phyloP scores from a whole-genome alignment of 495 filamentous ascomycete genomes.

The Lichenothelia convexa region DNA sequence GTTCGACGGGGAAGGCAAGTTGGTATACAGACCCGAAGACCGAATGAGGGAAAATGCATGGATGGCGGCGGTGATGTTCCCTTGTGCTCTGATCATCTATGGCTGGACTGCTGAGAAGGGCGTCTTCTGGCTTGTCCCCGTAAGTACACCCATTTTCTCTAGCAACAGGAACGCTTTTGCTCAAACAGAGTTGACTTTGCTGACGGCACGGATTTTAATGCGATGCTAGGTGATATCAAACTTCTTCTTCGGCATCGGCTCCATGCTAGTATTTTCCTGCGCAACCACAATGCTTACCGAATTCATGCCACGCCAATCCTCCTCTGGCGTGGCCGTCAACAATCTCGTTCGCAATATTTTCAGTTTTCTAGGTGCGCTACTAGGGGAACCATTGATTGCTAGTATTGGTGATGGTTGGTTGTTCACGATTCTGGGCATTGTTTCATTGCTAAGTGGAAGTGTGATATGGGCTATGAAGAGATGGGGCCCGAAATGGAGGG shows the following conservation, averaged over 20 bases:
- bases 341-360: slow-evolving; percentile 78
- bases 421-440: slow-evolving; percentile 57
- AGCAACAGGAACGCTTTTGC: no score
- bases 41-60: slow-evolving; percentile 80
- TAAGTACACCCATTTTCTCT: slow-evolving; percentile 24
- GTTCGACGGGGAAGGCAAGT: slow-evolving; percentile 49
- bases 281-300: slow-evolving; percentile 34
- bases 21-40: slow-evolving; percentile 67
- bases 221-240: slow-evolving; percentile 47
- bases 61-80: slow-evolving; percentile 61
- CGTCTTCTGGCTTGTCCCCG: slow-evolving; percentile 41
- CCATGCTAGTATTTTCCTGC: slow-evolving; percentile 65
- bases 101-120: slow-evolving; percentile 44
- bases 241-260: slow-evolving; percentile 74
- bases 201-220: neutral
- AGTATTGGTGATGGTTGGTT: slow-evolving; percentile 81
- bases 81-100: slow-evolving; percentile 46
- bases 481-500: slow-evolving; percentile 49
- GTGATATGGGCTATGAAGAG: slow-evolving; percentile 50
- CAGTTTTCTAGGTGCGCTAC: slow-evolving; percentile 53
- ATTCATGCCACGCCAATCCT: slow-evolving; percentile 65
- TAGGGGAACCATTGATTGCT: slow-evolving; percentile 59
- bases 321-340: slow-evolving; percentile 64
- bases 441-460: slow-evolving; percentile 31
- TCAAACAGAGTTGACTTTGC: neutral